A percentile compares a stretch with the other conserved stretches of the same genome.
phyloP scores from a whole-genome alignment of 306 rosid species.

The Fragaria vesca region DNA sequence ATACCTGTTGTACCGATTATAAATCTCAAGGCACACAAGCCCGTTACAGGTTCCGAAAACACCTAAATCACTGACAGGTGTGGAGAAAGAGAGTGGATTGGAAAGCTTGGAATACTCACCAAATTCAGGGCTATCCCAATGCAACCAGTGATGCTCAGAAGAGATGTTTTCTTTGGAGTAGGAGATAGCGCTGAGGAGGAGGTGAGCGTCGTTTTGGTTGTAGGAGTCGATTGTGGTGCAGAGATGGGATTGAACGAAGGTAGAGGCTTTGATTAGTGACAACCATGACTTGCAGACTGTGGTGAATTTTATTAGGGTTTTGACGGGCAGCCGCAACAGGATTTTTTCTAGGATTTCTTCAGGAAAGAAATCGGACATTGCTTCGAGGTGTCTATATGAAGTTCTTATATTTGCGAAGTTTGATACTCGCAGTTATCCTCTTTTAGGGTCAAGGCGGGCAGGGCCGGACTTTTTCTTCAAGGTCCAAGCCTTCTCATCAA shows the following conservation, averaged over 20 bases:
- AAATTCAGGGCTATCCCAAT: background rate
- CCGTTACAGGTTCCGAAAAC: background rate
- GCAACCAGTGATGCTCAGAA: background rate
- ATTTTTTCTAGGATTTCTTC: background rate
- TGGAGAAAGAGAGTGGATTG: background rate
- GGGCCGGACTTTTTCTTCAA: no score
- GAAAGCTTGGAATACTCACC: background rate
- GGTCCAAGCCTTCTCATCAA: no score
- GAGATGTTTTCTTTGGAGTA: background rate
- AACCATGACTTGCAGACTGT: background rate
- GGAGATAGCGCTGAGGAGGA: background rate
- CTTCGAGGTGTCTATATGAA: background rate
- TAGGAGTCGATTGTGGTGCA: background rate
- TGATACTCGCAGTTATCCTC: no score
- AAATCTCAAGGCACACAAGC: background rate
- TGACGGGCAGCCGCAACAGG: background rate
- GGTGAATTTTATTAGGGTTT: background rate
- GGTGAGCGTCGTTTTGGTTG: slow-evolving; percentile 1
- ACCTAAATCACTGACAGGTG: no score
- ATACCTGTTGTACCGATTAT: background rate
- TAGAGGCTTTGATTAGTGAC: background rate
- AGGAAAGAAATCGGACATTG: background rate
- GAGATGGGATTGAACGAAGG: background rate
- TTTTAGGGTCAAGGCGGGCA: no score
- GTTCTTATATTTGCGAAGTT: no score